Base-by-base conservation (phyloP, 208 protist genomes). In the Leishmania martiniquensis region DNA sequence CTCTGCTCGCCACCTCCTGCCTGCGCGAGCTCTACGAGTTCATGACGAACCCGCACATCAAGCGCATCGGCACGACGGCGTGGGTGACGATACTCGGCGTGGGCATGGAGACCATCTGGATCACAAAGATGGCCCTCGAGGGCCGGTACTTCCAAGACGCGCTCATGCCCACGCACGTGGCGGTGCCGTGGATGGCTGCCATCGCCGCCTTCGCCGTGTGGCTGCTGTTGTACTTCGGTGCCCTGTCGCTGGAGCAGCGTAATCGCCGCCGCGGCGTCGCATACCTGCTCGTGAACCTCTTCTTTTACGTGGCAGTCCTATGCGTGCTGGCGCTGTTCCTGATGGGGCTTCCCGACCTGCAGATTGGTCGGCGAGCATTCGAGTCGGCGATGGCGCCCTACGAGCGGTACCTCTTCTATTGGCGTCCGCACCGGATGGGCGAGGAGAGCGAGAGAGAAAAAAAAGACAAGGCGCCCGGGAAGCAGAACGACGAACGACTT, bases 21-120 rank as follows among this genome's bases (percentile, higher is more conserved):
- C 72, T 99, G 54, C 84, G 97, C 17, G 97, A 99, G 85, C 93
- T 93, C 78, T 99, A 99, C 81, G 82, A 97, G 77, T 99, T 92
- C 80, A 91, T 98, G 55, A 86, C 81, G 29, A 91, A 96, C 72
- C 75, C 87, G 32, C 45, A 20, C 44, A 89, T 91, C 51, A 93
- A 96, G 75, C 94, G 93, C 62, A 80, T 99, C 57, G 96, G 97
- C 72, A 92, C 97, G 4, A 95, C 89, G 49, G 91, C 92, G 25
- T 99, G 98, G 95, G 91, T 98, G 29, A 85, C 85, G 15, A 89
- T 90, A 47, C 87, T 94, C 37, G 88, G 74, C 54, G 83, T 98
- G 62, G 65, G 86, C 3, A 75, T 97, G 25, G 96, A 99, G 76
- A 91, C 85, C 25, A 83, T 93, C 17, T 89, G 85, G 63, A 93